These are phyloP conservation scores for Capsicum chinense DNA, from an alignment of 257 asterid species.

Conservation along the genomic window DNA sequence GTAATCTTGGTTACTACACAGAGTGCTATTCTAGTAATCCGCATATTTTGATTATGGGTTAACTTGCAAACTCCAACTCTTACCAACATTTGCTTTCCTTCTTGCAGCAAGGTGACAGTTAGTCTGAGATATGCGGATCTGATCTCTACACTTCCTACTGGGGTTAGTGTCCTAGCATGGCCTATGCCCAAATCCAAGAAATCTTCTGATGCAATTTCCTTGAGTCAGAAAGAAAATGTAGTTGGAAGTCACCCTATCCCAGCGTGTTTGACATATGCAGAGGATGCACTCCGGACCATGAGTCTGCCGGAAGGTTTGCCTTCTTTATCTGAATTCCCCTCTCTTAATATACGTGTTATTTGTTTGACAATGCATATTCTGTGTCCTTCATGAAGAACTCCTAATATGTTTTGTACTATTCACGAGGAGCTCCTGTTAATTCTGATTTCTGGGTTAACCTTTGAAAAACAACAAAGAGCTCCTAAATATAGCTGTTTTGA, in stretches of 20 bases:
- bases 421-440: not conserved
- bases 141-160: conserved; percentile 75
- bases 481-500: conserved; percentile 6
- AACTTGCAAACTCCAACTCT: not conserved
- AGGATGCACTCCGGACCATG: conserved; percentile 80
- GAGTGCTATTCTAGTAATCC: not conserved
- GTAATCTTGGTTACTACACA: not conserved
- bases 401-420: not conserved
- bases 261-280: conserved; percentile 67
- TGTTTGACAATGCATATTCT: conserved; percentile 15
- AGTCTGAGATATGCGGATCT: conserved; percentile 82
- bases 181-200: conserved; percentile 60
- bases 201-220: conserved; percentile 39
- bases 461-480: not conserved
- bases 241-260: conserved; percentile 55
- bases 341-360: not conserved
- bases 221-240: conserved; percentile 51
- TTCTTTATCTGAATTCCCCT: conserved; percentile 18
- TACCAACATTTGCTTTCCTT: conserved; percentile 29
- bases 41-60: not conserved
- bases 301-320: conserved; percentile 85
- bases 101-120: conserved; percentile 80
- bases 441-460: not conserved
- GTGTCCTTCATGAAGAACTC: not conserved
- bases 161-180: conserved; percentile 85